Evolutionary conservation across 179 eudicot species (phyloP).

Genomic region (Beta corolliflora): DNA sequence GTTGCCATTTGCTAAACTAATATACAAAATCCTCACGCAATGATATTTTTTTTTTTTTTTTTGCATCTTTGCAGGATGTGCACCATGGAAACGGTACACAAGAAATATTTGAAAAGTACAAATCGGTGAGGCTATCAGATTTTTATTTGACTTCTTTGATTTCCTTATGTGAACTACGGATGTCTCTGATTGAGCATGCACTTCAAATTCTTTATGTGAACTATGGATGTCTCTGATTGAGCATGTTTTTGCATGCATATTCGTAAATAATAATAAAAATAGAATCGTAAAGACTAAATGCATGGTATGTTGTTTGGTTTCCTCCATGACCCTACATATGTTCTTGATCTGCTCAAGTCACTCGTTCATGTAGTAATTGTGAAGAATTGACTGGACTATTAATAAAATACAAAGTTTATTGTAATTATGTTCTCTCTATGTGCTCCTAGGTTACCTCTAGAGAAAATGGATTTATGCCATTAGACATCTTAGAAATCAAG

Average conservation of each 20-base stretch:
- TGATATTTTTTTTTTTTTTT: constrained; percentile 5
- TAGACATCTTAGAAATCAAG: neutral
- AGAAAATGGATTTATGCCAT: neutral
- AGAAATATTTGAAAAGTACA: constrained; percentile 85
- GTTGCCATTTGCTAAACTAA: constrained; percentile 10
- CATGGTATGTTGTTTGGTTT: neutral
- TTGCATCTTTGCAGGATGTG: constrained; percentile 71
- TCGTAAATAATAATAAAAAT: neutral
- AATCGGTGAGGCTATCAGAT: constrained; percentile 57
- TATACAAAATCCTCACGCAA: constrained; percentile 2
- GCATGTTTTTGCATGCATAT: neutral
- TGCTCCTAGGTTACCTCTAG: neutral
- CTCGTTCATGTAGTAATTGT: neutral
- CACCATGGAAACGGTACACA: constrained; percentile 99
- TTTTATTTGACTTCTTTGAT: neutral
- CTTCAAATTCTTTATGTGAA: neutral
- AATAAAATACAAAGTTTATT: neutral
- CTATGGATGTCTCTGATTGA: neutral
- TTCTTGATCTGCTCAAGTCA: constrained; percentile 8
- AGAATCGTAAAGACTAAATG: neutral
- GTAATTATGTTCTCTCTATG: neutral
- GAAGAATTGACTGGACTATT: neutral
- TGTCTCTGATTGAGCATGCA: neutral
- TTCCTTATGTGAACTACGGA: neutral
- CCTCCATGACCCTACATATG: neutral